phyloP scores from a whole-genome alignment of 2,329 filamentous ascomycete genomes.

The Trichoderma sp. region DNA sequence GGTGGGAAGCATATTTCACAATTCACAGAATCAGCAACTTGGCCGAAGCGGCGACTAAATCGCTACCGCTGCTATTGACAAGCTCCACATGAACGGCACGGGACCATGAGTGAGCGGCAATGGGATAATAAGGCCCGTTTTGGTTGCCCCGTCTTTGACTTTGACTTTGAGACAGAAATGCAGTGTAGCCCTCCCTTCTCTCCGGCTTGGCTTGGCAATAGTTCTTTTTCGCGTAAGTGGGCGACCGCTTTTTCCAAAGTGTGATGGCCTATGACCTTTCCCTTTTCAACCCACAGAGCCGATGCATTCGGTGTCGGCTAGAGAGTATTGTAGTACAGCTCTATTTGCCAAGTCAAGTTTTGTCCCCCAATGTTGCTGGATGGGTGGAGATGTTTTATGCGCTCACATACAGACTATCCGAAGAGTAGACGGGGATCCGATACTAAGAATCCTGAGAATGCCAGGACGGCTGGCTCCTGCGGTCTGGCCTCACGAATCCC shows the following conservation, averaged over 20 bases:
- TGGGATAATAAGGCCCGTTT: neutral
- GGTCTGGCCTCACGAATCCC: neutral
- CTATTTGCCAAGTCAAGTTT: neutral
- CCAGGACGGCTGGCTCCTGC: neutral
- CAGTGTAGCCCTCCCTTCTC: neutral
- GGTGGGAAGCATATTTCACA: neutral
- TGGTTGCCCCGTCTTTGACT: neutral
- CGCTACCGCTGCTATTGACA: neutral
- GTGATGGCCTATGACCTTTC: neutral
- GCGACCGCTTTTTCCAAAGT: neutral
- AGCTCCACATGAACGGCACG: constrained; percentile 5
- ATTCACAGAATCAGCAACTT: neutral
- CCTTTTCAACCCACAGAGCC: neutral
- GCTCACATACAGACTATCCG: neutral
- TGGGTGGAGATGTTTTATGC: constrained; percentile 7
- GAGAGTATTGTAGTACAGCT: neutral
- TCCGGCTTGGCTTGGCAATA: neutral
- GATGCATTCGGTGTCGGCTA: neutral
- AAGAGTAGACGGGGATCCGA: neutral
- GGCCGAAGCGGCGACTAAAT: neutral
- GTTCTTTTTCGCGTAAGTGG: neutral
- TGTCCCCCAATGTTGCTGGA: neutral
- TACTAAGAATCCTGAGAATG: neutral
- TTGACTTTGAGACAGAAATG: neutral
- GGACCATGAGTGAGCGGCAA: neutral